These are phyloP conservation scores for Benincasa hispida DNA, from an alignment of 306 rosid species.

Conservation along the genomic window DNA sequence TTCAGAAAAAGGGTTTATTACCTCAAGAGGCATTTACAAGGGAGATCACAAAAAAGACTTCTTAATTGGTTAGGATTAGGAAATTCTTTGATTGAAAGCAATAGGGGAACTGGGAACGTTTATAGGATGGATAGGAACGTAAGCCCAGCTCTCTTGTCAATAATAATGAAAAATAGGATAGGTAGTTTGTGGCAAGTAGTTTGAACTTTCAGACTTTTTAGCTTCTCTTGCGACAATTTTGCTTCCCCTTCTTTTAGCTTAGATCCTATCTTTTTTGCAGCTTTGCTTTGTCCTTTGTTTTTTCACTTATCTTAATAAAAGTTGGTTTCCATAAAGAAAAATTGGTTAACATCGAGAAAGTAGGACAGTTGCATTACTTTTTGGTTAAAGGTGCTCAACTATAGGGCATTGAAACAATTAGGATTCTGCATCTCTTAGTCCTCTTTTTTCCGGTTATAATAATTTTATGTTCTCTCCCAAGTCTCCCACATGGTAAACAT, in stretches of 20 bases:
- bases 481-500: neutral
- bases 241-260: too few species aligned
- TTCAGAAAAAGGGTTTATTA: neutral
- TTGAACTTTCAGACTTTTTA: neutral
- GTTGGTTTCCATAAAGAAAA: neutral
- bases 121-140: neutral
- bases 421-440: neutral
- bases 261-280: neutral
- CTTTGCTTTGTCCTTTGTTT: neutral
- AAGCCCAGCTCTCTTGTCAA: neutral
- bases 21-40: neutral
- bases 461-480: neutral
- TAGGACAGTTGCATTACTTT: neutral
- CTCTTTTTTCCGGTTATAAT: neutral
- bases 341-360: neutral
- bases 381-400: neutral
- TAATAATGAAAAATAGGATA: neutral
- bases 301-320: neutral
- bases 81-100: neutral
- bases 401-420: neutral
- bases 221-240: neutral
- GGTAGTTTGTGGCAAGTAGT: neutral
- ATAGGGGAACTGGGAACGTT: neutral
- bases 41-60: neutral
- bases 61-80: neutral